phyloP scores from a whole-genome alignment of 1,284 basidiomycete species.

The Cystobasidiaceae sp. region DNA sequence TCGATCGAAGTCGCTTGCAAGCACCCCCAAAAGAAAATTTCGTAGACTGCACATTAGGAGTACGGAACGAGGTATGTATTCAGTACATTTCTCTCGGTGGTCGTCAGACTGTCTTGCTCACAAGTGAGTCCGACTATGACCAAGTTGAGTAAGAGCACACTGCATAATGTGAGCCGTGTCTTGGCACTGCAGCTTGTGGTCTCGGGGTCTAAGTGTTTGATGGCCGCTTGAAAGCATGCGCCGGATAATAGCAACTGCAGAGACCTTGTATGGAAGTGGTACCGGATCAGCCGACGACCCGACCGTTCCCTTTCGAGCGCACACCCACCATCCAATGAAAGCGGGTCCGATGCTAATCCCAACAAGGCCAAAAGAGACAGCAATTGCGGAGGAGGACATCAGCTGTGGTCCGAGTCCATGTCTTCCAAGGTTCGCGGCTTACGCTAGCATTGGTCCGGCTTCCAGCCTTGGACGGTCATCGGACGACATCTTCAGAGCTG shows the following conservation, averaged over 20 bases:
- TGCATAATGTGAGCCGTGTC: background rate
- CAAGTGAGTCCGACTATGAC: background rate
- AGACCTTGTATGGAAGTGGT: background rate
- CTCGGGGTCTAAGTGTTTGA: background rate
- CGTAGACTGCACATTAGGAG: too few species aligned
- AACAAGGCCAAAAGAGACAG: background rate
- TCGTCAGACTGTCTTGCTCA: too few species aligned
- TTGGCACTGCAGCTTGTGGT: background rate
- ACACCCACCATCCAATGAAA: slow-evolving; percentile 15
- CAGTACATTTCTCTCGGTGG: too few species aligned
- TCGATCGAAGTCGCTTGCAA: background rate
- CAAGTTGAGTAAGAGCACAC: background rate
- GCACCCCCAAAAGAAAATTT: slow-evolving; percentile 11
- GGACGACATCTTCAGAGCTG: too few species aligned
- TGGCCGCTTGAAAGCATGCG: background rate
- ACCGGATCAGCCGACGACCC: too few species aligned
- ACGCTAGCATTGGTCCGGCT: too few species aligned
- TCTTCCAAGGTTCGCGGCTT: too few species aligned
- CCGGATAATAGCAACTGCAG: slow-evolving; percentile 4
- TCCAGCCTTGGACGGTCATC: too few species aligned
- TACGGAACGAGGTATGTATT: too few species aligned
- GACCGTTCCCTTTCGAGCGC: too few species aligned
- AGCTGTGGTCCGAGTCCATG: too few species aligned
- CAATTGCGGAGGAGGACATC: too few species aligned
- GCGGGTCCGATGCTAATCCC: slow-evolving; percentile 2